Conservation (phyloP, 768 basidiomycete species). For the Cystobasidiopsis lactophilus region DNA sequence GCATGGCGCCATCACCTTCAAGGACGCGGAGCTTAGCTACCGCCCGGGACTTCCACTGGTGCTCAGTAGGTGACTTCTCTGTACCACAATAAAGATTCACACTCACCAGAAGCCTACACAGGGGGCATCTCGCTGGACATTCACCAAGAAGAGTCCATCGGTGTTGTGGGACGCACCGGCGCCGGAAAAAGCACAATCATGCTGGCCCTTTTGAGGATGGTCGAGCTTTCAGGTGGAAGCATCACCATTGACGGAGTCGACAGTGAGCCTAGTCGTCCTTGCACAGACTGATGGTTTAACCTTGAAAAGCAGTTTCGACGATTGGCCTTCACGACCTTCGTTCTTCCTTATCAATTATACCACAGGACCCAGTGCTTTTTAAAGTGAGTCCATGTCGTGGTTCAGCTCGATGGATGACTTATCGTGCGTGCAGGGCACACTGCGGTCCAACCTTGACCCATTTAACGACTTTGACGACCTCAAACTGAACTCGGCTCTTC, state of each 20-base stretch:
- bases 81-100: too few species aligned
- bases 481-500: slow-evolving; percentile 28
- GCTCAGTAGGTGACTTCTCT: too few species aligned
- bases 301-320: too few species aligned
- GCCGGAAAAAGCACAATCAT: slow-evolving; percentile 62
- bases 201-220: slow-evolving; percentile 68
- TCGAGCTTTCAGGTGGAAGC: slow-evolving; percentile 51
- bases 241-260: slow-evolving; percentile 67
- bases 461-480: slow-evolving; percentile 26
- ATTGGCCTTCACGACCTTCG: slow-evolving; percentile 26
- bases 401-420: too few species aligned
- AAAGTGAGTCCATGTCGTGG: too few species aligned
- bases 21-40: slow-evolving; percentile 56
- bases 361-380: slow-evolving; percentile 28
- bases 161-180: slow-evolving; percentile 53
- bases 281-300: neutral
- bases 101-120: too few species aligned
- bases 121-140: slow-evolving; percentile 54
- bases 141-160: slow-evolving; percentile 61
- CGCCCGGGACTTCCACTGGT: slow-evolving; percentile 69
- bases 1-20: slow-evolving; percentile 24
- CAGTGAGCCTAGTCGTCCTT: slow-evolving; percentile 47
- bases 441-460: slow-evolving; percentile 56
- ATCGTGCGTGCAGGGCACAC: slow-evolving; percentile 59
- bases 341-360: slow-evolving; percentile 15